These are phyloP conservation scores for Clonostachys rosea DNA, from an alignment of 2,329 filamentous ascomycete species.

Conservation along the genomic window DNA sequence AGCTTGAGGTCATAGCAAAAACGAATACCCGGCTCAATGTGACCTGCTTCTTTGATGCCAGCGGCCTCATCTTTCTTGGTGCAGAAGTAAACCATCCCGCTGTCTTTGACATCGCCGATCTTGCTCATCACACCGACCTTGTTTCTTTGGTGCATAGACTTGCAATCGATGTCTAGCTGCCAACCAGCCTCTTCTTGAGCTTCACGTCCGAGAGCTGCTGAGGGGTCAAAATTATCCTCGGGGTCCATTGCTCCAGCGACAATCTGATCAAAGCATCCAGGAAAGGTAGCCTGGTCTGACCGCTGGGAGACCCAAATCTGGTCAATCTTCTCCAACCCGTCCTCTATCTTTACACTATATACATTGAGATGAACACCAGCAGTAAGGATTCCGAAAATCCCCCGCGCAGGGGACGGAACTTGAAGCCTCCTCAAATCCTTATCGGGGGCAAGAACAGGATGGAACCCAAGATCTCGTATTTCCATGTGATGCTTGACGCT, in stretches of 20 bases:
- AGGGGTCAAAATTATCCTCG: slow-evolving; percentile 15
- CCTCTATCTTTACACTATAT: slow-evolving; percentile 13
- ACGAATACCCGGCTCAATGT: slow-evolving; percentile 29
- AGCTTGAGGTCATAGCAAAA: slow-evolving; percentile 28
- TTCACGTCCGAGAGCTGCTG: slow-evolving; percentile 21
- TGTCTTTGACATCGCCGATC: slow-evolving; percentile 14
- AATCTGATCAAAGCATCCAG: slow-evolving; percentile 27
- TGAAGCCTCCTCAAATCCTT: slow-evolving; percentile 10
- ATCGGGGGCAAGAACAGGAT: slow-evolving; percentile 18
- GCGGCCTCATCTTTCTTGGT: slow-evolving; percentile 22
- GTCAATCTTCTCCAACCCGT: slow-evolving; percentile 8
- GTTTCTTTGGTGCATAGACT: not conserved
- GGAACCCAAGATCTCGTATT: slow-evolving; percentile 6
- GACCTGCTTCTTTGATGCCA: slow-evolving; percentile 17
- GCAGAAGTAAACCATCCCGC: slow-evolving; percentile 22
- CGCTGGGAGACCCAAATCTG: slow-evolving; percentile 26
- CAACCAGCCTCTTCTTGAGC: slow-evolving; percentile 23
- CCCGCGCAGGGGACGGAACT: slow-evolving; percentile 23
- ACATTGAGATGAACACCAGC: slow-evolving; percentile 29
- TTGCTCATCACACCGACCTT: not conserved
- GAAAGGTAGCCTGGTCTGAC: slow-evolving; percentile 19
- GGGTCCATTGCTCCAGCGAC: slow-evolving; percentile 26
- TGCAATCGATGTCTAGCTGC: slow-evolving; percentile 2
- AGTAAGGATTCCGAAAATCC: slow-evolving; percentile 26
- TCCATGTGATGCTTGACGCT: not conserved